Evolutionary conservation across 1,284 basidiomycete species (phyloP), one percentile per base, ranked within the genome.

Genomic region (Cutaneotrichosporon dermatis): DNA sequence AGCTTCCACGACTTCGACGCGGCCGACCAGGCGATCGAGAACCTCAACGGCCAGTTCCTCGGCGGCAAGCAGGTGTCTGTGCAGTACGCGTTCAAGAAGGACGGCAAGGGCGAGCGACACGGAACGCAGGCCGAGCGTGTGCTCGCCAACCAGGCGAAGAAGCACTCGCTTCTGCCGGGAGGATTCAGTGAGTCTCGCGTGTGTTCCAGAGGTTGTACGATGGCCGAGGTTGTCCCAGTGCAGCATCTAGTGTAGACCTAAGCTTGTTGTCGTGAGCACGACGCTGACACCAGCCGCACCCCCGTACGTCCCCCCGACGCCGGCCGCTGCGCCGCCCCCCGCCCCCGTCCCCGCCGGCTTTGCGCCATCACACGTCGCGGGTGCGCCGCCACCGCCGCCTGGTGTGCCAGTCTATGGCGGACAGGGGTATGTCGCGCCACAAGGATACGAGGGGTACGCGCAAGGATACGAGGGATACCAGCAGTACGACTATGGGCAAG

Each of bases 51-150:
- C 51, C 95, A 99, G 73, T 97, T 92, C 84, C 83, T 99, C 50
- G 93, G 95, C 87, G 98, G 98, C 82, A 96, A 96, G 78, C 89
- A 93, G 60, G 90, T 98, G 73, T 88, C 88, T 12, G 93, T 97
- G 12, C 92, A 95, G 76, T 98, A 96, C 75, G 95, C 95, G 4
- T 95, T 97, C 84, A 98, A 98, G 79, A 98, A 98, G 81, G 96
- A 99, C 70, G 92, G 91, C 57, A 97, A 98, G 77, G 93, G 94
- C 62, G 95, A 99, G 77, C 85, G 94, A 13, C 96, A 99, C 72
- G 96, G 95, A 40, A 96, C 94, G 4, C 83, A 89, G 16, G 94
- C 96, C 2, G 95, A 99, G 79, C 87, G 95, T 62, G 83, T 98
- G 49, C 85, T 99, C 65, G 93, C 95, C 2, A 87, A 91, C 2